A percentile compares a stretch with the other conserved stretches of the same genome.
Conservation (phyloP, 2,329 filamentous ascomycete species). For the Sporothrix euskadiensis region DNA sequence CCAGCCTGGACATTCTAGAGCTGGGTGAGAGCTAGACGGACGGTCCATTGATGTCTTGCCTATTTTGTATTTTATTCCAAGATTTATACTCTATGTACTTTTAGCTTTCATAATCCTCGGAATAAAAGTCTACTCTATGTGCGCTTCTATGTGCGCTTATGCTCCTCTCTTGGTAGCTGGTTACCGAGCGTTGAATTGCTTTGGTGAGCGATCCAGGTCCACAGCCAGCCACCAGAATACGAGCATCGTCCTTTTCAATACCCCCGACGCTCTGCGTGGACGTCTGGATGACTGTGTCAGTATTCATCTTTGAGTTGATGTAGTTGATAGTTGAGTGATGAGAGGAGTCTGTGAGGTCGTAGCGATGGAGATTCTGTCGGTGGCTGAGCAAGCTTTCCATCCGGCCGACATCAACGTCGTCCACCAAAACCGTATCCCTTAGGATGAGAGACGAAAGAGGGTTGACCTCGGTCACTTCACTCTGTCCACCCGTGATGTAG, state of each 20-base stretch:
- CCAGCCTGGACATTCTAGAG: too few species aligned
- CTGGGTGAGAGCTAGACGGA: too few species aligned
- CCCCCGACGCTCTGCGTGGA: slow-evolving; percentile 17
- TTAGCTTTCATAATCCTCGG: slow-evolving; percentile 19
- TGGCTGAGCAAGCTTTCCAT: not conserved
- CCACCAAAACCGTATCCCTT: too few species aligned
- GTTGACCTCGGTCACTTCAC: not conserved
- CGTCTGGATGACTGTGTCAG: not conserved
- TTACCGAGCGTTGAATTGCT: slow-evolving; percentile 15
- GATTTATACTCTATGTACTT: not conserved
- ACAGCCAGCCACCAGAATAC: slow-evolving; percentile 26
- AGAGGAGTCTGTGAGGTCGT: not conserved
- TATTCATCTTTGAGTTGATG: not conserved
- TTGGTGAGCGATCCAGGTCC: slow-evolving; percentile 21
- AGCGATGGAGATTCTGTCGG: not conserved
- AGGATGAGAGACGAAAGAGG: too few species aligned
- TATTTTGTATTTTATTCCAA: not conserved
- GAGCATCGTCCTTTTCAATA: not conserved
- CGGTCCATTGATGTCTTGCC: too few species aligned
- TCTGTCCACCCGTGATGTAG: slow-evolving; percentile 24
- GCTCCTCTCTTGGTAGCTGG: not conserved
- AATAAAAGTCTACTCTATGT: slow-evolving; percentile 26
- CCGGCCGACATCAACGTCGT: not conserved
- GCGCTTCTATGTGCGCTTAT: not conserved
- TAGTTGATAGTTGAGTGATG: not conserved